Conservation (phyloP, 2,329 filamentous ascomycete species). For the Curvularia verruculosa region DNA sequence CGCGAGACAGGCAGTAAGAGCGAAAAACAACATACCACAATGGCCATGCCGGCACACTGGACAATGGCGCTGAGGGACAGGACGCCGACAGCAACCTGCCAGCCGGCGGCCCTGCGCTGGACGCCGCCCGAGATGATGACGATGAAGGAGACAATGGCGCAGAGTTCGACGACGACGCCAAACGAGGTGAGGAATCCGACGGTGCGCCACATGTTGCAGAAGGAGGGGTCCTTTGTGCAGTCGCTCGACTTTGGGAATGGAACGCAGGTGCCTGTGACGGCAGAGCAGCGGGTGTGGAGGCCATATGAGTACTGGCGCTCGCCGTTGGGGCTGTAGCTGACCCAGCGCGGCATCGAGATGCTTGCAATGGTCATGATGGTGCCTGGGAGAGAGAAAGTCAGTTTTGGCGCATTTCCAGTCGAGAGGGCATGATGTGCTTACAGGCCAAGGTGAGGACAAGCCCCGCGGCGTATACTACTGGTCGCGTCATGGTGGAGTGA, state of each 20-base stretch:
- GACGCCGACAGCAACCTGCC: conserved; percentile 74
- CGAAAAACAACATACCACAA: conserved; percentile 70
- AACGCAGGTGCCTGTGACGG: conserved; percentile 66
- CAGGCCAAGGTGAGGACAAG: conserved; percentile 55
- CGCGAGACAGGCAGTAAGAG: not conserved
- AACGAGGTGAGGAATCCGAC: conserved; percentile 89
- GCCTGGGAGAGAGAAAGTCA: conserved; percentile 58
- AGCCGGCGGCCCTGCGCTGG: conserved; percentile 79
- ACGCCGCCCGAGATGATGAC: conserved; percentile 80
- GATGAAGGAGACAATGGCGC: conserved; percentile 77
- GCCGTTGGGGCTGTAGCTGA: conserved; percentile 62
- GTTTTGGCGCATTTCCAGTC: conserved; percentile 3
- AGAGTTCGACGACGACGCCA: conserved; percentile 79
- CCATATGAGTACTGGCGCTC: conserved; percentile 63
- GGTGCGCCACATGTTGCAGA: conserved; percentile 91
- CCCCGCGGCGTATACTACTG: conserved; percentile 56
- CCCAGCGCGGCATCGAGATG: conserved; percentile 73
- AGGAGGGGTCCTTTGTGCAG: conserved; percentile 71
- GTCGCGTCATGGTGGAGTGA: conserved; percentile 52
- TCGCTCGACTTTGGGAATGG: conserved; percentile 71
- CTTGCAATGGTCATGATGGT: conserved; percentile 73
- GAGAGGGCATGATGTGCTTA: conserved; percentile 24
- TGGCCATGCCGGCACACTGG: conserved; percentile 76
- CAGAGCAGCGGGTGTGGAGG: conserved; percentile 81
- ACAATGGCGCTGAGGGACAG: conserved; percentile 69